Base-by-base conservation (phyloP, 1,139 yeast species). In the Kodamaea alishanica region DNA sequence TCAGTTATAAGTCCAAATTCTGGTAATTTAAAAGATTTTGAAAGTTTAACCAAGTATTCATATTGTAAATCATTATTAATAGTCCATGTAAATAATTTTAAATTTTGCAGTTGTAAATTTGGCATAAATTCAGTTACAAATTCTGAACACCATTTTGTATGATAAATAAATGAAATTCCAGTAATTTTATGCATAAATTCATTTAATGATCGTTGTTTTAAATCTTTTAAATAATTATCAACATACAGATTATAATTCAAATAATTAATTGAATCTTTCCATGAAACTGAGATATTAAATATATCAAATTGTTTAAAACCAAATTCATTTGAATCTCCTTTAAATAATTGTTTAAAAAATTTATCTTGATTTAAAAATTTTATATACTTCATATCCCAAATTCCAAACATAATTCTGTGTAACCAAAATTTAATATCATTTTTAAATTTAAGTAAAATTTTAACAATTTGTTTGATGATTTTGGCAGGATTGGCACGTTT, bases 41-140 rank as follows among this genome's bases (percentile, higher is more conserved):
- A 65, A 12, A 70, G 44, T 26, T 48, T 51, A 15, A 43, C 45
- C 38, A 70, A 58, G 50, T 69, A 69, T 43, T 77, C 75, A 39
- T 77, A 68, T 40, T 82, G 80, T 6, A 51, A 48, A 31, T 61
- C 61, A 32, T 63, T 67, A 57, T 90, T 90, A 32, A 88, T 72
- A 1, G 97, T 90, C 97, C 97, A 90, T 15, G 85, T 65, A 60
- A 79, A 87, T 10, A 87, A 64, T 36, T 73, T 70, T 40, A 84
- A 58, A 39, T 74, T 66, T 33, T 76, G 67, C 4, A 63, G 52
- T 28, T 63, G 61, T 24, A 63, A 49, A 11, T 66, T 50, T 0
- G 77, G 77, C 37, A 70, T 47, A 42, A 71, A 70, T 30, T 56
- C 56, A 22, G 60, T 54, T 12, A 70, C 46, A 38, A 68, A 71